Percentiles rank a stretch among this genome's conserved stretches.
phyloP scores from a whole-genome alignment of 1,284 basidiomycete species.

The Boletellus deceptivus region DNA sequence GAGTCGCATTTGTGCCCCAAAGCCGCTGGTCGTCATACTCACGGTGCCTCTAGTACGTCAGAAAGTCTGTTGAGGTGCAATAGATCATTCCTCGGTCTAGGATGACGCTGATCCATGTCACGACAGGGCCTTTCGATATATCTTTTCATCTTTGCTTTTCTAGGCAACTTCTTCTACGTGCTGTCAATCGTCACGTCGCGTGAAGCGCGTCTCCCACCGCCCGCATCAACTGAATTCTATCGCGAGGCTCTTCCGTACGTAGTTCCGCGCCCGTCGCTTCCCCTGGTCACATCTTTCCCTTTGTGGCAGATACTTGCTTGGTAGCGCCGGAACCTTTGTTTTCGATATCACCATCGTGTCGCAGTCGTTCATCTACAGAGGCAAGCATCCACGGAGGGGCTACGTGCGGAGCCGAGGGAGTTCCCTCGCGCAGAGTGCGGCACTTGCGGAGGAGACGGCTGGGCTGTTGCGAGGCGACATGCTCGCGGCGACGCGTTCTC shows the following conservation, averaged over 20 bases:
- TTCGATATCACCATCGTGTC: constrained; percentile 86
- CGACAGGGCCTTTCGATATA: constrained; percentile 84
- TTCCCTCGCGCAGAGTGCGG: constrained; percentile 28
- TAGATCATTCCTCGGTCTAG: neutral
- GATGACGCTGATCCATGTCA: constrained; percentile 9
- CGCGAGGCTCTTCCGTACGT: constrained; percentile 75
- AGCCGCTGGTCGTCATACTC: constrained; percentile 2
- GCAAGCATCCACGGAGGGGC: constrained; percentile 30
- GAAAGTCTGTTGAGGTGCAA: constrained; percentile 84
- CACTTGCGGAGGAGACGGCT: constrained; percentile 43
- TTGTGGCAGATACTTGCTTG: constrained; percentile 69
- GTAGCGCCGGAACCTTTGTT: constrained; percentile 84
- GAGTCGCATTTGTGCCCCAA: constrained; percentile 38
- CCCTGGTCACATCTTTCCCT: constrained; percentile 7
- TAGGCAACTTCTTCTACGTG: constrained; percentile 90
- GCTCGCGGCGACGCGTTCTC: constrained; percentile 26
- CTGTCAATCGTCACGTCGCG: constrained; percentile 76
- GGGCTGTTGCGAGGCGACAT: constrained; percentile 44
- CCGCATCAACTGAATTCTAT: constrained; percentile 57
- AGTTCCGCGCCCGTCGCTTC: neutral
- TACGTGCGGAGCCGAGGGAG: constrained; percentile 31
- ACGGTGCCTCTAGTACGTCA: constrained; percentile 58
- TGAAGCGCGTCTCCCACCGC: constrained; percentile 50
- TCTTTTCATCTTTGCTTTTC: constrained; percentile 88
- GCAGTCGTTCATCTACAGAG: constrained; percentile 55